Base-by-base conservation (phyloP, 2,329 filamentous ascomycete species). In the Talaromyces sp. region DNA sequence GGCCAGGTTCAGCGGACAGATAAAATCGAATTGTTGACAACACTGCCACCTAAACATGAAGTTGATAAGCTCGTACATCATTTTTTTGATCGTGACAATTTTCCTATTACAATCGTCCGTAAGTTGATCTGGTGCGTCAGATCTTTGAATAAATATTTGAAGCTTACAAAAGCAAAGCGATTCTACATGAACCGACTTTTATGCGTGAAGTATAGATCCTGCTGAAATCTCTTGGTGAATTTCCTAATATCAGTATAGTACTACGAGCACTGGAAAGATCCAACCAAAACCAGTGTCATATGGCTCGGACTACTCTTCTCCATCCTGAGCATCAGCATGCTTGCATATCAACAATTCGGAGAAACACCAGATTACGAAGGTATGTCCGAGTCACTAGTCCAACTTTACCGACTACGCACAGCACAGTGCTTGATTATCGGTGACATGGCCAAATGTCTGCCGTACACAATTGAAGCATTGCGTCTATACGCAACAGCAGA, bases 21-120 rank as follows among this genome's bases (percentile, higher is more conserved):
- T 43, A 90, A 91, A 71, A 80, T 85, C n/a, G 94, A 98, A 73
- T 83, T 98, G 8, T 86, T 96, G 68, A 86, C 89, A 31, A 88
- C 90, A 61, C 85, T 98, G 50, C 95, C 95, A 1, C 84, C 89
- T 0, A 95, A 93, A 73, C 87, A 90, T 43, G 45, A 64, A 33
- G 57, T 58, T 33, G 65, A 66, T 37, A 66, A 49, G 62, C 33
- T 66, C 13, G 58, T 66, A 57, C 31, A 25, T 8, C 9, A 41
- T 22, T 66, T 66, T 31, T 66, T 66, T 41, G 65, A 66, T 31
- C 57, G 56, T n/a, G 31, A 61, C 31, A 64, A 43, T 2, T 66
- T 64, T n/a, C 61, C 61, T 6, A 37, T 66, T 8, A 15, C 62
- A 11, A 47, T 66, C 8, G 54, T 60, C 19, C 65, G 65, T 66